These are phyloP conservation scores for Sporobolomyces roseus DNA, from an alignment of 768 basidiomycete species.

Conservation along the genomic window DNA sequence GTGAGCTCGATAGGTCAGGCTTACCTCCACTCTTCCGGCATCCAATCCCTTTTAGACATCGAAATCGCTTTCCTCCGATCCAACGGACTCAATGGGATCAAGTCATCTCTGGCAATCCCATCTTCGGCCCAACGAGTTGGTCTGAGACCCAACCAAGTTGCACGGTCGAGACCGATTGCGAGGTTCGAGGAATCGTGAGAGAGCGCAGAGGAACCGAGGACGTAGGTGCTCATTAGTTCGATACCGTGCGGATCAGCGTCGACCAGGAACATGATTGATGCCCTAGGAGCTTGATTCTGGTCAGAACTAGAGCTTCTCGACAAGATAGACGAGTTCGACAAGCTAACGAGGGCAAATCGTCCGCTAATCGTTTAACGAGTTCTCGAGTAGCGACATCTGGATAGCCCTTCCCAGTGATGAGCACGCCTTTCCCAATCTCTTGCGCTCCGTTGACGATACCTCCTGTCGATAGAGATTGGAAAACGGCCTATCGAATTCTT, in stretches of 20 bases:
- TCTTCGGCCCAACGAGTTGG: constrained; percentile 50
- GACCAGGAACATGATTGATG: constrained; percentile 73
- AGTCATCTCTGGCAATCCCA: constrained; percentile 55
- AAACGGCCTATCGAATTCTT: constrained; percentile 68
- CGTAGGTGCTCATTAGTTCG: constrained; percentile 85
- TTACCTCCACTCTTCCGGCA: constrained; percentile 69
- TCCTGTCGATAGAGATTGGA: constrained; percentile 59
- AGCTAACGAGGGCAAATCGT: constrained; percentile 56
- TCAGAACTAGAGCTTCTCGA: neutral
- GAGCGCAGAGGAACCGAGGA: constrained; percentile 68
- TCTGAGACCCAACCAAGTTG: constrained; percentile 77
- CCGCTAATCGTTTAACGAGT: constrained; percentile 68
- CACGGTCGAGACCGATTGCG: constrained; percentile 56
- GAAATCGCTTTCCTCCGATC: constrained; percentile 72
- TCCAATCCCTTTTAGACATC: constrained; percentile 57
- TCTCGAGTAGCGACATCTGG: constrained; percentile 89
- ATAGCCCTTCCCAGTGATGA: constrained; percentile 75
- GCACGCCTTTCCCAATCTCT: constrained; percentile 43
- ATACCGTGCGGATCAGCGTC: constrained; percentile 90
- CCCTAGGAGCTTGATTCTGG: constrained; percentile 52
- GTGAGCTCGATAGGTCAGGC: constrained; percentile 36
- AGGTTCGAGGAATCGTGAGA: constrained; percentile 68
- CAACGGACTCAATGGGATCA: constrained; percentile 65
- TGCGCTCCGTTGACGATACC: constrained; percentile 49
- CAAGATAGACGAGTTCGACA: neutral